These are phyloP conservation scores for Scenedesmus sp. DNA, from an alignment of 163 green algal genomes.

Conservation along the genomic window DNA sequence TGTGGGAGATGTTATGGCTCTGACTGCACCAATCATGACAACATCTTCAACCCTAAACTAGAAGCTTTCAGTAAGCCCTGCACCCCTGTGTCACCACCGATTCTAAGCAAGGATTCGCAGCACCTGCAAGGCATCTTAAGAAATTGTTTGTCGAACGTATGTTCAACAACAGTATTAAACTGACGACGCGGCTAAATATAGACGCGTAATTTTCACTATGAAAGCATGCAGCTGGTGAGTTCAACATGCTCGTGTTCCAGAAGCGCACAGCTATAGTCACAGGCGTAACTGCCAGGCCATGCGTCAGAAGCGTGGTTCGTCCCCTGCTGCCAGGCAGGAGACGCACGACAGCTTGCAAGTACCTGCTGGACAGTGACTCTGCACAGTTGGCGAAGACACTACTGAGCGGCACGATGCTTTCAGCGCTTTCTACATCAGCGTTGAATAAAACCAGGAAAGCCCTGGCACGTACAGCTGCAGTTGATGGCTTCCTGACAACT, in stretches of 20 bases:
- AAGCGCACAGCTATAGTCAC: background rate
- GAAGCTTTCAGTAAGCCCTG: too few species aligned
- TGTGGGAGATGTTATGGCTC: background rate
- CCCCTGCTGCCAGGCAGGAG: constrained; percentile 11
- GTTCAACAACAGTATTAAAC: background rate
- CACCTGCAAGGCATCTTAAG: background rate
- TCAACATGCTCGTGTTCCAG: background rate
- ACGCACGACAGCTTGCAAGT: constrained; percentile 7
- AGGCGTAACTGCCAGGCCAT: background rate
- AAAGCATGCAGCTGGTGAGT: constrained; percentile 8
- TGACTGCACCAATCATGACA: background rate
- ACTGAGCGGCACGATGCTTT: constrained; percentile 34
- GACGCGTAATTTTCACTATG: background rate
- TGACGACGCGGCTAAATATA: background rate
- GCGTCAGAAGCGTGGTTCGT: background rate
- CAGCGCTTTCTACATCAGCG: constrained; percentile 18
- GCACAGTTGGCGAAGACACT: constrained; percentile 9
- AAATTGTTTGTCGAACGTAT: background rate
- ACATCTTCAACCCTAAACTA: too few species aligned
- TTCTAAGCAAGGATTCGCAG: background rate
- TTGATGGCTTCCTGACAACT: constrained; percentile 30
- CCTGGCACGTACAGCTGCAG: constrained; percentile 14
- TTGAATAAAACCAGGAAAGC: constrained; percentile 1
- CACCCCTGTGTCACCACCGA: background rate
- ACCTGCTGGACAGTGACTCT: constrained; percentile 18